Conservation (phyloP, 2,329 filamentous ascomycete species). For the Epichloe gansuensis region DNA sequence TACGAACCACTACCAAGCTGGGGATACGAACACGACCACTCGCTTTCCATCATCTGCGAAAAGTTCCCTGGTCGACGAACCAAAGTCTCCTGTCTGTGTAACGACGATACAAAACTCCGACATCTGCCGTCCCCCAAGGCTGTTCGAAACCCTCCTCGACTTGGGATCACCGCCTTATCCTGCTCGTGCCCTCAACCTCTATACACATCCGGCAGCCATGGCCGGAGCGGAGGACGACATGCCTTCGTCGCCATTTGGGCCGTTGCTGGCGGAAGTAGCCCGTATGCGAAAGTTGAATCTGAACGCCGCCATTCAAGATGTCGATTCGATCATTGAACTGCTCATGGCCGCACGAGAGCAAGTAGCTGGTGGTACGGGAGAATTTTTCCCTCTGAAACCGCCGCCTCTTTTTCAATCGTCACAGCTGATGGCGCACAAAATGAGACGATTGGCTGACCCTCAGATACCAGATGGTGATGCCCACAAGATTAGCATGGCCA, state of each 20-base stretch:
- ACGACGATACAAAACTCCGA: neutral
- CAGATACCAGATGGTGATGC: conserved; percentile 19
- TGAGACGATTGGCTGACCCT: conserved; percentile 8
- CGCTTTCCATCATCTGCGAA: neutral
- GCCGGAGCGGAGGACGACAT: conserved; percentile 22
- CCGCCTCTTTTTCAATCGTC: neutral
- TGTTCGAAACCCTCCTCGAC: neutral
- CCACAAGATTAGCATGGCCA: conserved; percentile 56
- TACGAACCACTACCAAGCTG: neutral
- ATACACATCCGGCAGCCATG: conserved; percentile 13
- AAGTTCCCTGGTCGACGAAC: neutral
- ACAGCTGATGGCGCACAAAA: neutral
- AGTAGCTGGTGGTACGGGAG: conserved; percentile 52
- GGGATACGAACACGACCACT: neutral
- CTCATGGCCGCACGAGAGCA: conserved; percentile 61
- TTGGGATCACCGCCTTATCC: neutral
- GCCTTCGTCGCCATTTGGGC: conserved; percentile 35
- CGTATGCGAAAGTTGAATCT: conserved; percentile 58
- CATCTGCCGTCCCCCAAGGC: neutral
- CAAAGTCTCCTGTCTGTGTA: neutral
- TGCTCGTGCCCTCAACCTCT: neutral
- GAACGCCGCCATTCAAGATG: conserved; percentile 60
- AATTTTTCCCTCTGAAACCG: neutral
- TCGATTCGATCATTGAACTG: conserved; percentile 71
- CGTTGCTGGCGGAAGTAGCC: conserved; percentile 61